Conservation (phyloP, 73 alveolate species). For the Uronychia binucleata region DNA sequence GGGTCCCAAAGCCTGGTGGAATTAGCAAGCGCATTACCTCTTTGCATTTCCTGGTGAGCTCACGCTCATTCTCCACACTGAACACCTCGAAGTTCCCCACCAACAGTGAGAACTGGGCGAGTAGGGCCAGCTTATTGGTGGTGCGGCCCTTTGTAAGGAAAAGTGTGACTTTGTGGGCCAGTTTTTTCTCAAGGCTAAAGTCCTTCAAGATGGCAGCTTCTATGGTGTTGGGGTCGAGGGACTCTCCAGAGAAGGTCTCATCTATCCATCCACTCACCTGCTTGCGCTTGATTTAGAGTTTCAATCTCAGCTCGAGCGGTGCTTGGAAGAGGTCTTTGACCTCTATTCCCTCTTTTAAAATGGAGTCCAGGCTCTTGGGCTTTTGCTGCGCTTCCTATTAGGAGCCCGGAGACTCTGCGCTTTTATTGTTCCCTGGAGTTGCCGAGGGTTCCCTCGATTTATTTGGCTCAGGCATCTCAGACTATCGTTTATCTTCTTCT, state of each 20-base stretch:
- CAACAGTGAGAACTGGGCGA: neutral
- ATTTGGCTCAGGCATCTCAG: no score
- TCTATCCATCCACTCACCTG: neutral
- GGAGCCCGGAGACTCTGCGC: no score
- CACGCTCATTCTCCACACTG: neutral
- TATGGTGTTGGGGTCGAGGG: neutral
- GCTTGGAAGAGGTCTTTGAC: neutral
- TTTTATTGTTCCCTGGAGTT: no score
- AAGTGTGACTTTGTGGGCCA: neutral
- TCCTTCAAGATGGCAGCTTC: neutral
- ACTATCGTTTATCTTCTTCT: no score
- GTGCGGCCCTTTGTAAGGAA: neutral
- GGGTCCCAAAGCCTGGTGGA: neutral
- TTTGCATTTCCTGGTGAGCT: neutral
- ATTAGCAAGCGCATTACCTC: no score
- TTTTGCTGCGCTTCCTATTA: no score
- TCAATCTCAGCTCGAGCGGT: neutral
- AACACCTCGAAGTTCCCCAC: neutral
- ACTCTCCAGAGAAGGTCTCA: neutral
- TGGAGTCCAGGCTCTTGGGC: neutral
- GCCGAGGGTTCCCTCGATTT: no score
- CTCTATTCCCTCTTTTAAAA: neutral
- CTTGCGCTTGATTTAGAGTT: neutral
- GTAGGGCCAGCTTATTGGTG: neutral
- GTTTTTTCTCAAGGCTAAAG: neutral